A percentile compares a stretch with the other conserved stretches of the same genome.
Evolutionary conservation across 306 rosid species (phyloP).

Genomic region (Carpinus viminea): DNA sequence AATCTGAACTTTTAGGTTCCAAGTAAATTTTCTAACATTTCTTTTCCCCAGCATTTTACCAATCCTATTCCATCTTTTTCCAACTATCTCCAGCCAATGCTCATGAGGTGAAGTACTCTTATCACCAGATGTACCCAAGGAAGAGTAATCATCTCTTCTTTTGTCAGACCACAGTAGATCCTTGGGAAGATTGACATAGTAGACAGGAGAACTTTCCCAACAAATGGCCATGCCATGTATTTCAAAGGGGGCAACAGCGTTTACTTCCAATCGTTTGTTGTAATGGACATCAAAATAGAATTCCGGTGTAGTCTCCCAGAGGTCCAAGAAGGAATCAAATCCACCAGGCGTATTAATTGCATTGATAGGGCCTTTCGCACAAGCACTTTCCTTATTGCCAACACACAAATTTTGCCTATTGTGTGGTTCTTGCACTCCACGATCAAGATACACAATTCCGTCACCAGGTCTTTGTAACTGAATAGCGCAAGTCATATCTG

Average conservation of each 20-base stretch:
- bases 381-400: slow-evolving; percentile 34
- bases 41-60: slow-evolving; percentile 59
- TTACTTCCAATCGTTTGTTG: slow-evolving; percentile 63
- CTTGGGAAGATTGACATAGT: slow-evolving; percentile 78
- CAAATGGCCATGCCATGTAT: slow-evolving; percentile 86
- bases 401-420: slow-evolving; percentile 32
- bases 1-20: slow-evolving; percentile 91
- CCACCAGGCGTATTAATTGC: slow-evolving; percentile 71
- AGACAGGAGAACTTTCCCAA: slow-evolving; percentile 88
- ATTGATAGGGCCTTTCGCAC: slow-evolving; percentile 71
- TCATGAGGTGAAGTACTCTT: slow-evolving; percentile 49
- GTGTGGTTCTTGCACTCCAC: slow-evolving; percentile 35
- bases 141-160: slow-evolving; percentile 36
- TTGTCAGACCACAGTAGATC: slow-evolving; percentile 65
- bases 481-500: slow-evolving; percentile 25
- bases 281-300: slow-evolving; percentile 86
- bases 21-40: slow-evolving; percentile 66
- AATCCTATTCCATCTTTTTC: slow-evolving; percentile 73
- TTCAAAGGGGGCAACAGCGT: slow-evolving; percentile 70
- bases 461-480: slow-evolving; percentile 40
- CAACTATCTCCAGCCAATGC: slow-evolving; percentile 48
- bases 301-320: slow-evolving; percentile 68
- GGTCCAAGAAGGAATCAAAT: slow-evolving; percentile 80
- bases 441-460: slow-evolving; percentile 31
- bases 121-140: slow-evolving; percentile 43